Conservation (phyloP, 148 eudicot genomes). For the Cornus suecica region DNA sequence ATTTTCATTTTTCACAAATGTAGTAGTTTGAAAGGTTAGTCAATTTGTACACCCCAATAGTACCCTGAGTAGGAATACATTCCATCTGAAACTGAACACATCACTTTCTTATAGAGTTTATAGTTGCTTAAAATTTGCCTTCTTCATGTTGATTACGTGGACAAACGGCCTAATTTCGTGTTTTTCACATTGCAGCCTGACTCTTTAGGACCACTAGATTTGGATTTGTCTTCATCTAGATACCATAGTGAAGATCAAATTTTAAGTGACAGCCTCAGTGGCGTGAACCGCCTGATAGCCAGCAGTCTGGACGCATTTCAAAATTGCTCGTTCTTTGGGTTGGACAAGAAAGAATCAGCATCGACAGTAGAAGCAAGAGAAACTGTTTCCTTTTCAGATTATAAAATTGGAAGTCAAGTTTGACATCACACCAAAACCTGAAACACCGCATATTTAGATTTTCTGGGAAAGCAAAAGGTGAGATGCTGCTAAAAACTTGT, state of each 20-base stretch:
- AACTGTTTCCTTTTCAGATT: constrained; percentile 48
- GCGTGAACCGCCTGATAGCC: constrained; percentile 83
- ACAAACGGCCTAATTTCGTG: constrained; percentile 14
- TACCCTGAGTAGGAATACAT: background rate
- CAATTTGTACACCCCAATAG: background rate
- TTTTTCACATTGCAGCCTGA: constrained; percentile 64
- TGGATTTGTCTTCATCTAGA: constrained; percentile 71
- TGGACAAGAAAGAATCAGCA: constrained; percentile 56
- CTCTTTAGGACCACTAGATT: constrained; percentile 89
- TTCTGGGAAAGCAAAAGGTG: background rate
- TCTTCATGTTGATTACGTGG: constrained; percentile 6
- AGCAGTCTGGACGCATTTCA: constrained; percentile 94
- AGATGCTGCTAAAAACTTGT: background rate
- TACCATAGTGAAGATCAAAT: constrained; percentile 74
- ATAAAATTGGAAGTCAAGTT: constrained; percentile 38
- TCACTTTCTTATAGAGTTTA: background rate
- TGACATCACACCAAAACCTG: constrained; percentile 7
- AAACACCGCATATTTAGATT: background rate
- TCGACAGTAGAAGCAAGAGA: constrained; percentile 50
- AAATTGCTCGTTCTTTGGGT: constrained; percentile 64
- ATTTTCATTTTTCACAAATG: background rate
- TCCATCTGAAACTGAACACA: background rate
- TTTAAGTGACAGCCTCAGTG: constrained; percentile 82
- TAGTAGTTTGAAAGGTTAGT: background rate
- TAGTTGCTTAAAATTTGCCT: background rate